A percentile compares a stretch with the other conserved stretches of the same genome.
Evolutionary conservation across 1,284 basidiomycete genomes (phyloP).

Genomic region (Ceratobasidium sp.): DNA sequence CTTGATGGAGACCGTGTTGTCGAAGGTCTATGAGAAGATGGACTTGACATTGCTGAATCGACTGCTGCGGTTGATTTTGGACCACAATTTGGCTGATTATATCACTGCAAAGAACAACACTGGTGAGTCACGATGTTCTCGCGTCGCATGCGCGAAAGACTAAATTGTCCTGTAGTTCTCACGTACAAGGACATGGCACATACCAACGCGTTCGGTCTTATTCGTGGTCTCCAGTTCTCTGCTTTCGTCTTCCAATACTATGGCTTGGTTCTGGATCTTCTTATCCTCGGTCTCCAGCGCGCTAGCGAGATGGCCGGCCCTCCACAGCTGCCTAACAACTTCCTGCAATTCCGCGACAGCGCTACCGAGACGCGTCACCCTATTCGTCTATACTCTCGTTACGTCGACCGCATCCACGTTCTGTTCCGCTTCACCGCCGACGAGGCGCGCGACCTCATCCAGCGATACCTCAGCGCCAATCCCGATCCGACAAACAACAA

Average conservation of each 20-base stretch:
- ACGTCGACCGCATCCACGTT: slow-evolving; percentile 92
- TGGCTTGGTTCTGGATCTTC: slow-evolving; percentile 87
- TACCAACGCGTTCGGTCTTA: slow-evolving; percentile 91
- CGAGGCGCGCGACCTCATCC: slow-evolving; percentile 96
- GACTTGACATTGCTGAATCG: slow-evolving; percentile 94
- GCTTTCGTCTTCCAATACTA: slow-evolving; percentile 98
- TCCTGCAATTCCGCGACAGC: slow-evolving; percentile 93
- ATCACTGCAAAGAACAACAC: slow-evolving; percentile 99
- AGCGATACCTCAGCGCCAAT: slow-evolving; percentile 95
- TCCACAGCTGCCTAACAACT: slow-evolving; percentile 94
- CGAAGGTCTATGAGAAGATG: slow-evolving; percentile 97
- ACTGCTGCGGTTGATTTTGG: slow-evolving; percentile 90
- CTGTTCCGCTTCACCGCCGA: slow-evolving; percentile 99
- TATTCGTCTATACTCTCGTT: slow-evolving; percentile 93
- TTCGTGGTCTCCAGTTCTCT: slow-evolving; percentile 94
- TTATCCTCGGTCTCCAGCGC: slow-evolving; percentile 92
- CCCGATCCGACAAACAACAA: slow-evolving; percentile 99
- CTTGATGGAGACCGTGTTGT: slow-evolving; percentile 96
- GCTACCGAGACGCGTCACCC: slow-evolving; percentile 94
- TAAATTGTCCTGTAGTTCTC: slow-evolving; percentile 48
- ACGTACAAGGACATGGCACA: slow-evolving; percentile 81
- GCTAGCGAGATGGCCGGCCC: slow-evolving; percentile 98
- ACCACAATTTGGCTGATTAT: slow-evolving; percentile 98
- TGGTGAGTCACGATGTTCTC: slow-evolving; percentile 54
- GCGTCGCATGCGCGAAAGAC: too few relatives aligned